These are phyloP conservation scores for Colletotrichum zoysiae DNA, from an alignment of 2,329 filamentous ascomycete species.

Conservation along the genomic window DNA sequence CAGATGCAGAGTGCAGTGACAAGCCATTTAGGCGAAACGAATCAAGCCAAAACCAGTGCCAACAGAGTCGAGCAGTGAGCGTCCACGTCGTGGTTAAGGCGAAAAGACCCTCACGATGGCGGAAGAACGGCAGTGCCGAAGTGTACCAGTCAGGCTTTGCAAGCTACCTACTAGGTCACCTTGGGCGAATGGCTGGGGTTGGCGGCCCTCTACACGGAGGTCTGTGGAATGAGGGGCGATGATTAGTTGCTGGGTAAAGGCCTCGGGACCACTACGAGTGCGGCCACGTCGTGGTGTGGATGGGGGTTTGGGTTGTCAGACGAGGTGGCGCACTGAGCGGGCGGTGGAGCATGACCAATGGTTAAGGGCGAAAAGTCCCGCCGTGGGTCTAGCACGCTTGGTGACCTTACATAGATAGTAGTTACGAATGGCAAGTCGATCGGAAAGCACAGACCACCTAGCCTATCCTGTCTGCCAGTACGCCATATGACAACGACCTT, in stretches of 20 bases:
- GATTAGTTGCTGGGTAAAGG: not conserved
- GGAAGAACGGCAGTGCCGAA: constrained; percentile 6
- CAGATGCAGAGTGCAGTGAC: not conserved
- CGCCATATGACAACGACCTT: not conserved
- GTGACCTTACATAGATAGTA: too few relatives aligned
- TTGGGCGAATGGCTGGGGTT: constrained; percentile 4
- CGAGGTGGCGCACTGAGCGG: not conserved
- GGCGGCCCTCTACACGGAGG: constrained; percentile 1
- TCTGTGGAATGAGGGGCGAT: not conserved
- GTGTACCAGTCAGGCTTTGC: not conserved
- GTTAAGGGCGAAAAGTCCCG: not conserved
- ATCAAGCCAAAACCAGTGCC: constrained; percentile 5
- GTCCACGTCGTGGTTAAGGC: not conserved
- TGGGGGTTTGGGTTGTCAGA: not conserved
- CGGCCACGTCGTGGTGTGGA: not conserved
- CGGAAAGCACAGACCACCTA: not conserved
- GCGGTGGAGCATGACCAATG: not conserved
- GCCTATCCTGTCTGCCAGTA: too few relatives aligned
- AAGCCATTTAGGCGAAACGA: not conserved
- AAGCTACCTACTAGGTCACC: not conserved
- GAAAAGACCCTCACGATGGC: not conserved
- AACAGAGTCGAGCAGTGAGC: not conserved
- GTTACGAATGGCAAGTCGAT: not conserved
- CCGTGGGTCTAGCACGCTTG: not conserved
- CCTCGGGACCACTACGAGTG: not conserved